Conservation (phyloP, 2,329 filamentous ascomycete genomes). For the Penicillium sumatraense region DNA sequence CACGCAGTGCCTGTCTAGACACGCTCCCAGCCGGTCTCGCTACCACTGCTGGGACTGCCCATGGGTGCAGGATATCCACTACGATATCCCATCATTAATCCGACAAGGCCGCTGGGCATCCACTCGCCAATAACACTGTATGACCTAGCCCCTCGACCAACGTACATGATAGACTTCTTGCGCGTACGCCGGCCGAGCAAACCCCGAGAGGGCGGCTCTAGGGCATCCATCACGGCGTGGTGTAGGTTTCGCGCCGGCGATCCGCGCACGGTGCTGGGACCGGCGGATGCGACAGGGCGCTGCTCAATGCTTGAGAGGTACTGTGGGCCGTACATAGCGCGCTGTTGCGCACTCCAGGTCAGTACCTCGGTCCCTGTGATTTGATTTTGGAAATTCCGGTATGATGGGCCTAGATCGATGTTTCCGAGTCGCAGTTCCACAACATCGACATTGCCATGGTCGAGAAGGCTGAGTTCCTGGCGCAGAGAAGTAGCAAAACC, state of each 20-base stretch:
- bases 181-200: slow-evolving; percentile 43
- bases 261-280: slow-evolving; percentile 56
- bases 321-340: slow-evolving; percentile 53
- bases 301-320: slow-evolving; percentile 51
- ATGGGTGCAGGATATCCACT: slow-evolving; percentile 24
- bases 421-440: slow-evolving; percentile 89
- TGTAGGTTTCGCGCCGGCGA: slow-evolving; percentile 79
- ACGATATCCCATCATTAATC: slow-evolving; percentile 88
- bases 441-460: slow-evolving; percentile 66
- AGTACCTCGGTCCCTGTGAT: slow-evolving; percentile 58
- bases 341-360: slow-evolving; percentile 62
- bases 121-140: slow-evolving; percentile 86
- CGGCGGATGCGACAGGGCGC: slow-evolving; percentile 42
- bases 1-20: too few species aligned
- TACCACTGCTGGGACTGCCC: slow-evolving; percentile 37
- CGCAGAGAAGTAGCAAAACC: slow-evolving; percentile 82
- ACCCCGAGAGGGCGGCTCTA: slow-evolving; percentile 58
- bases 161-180: slow-evolving; percentile 66
- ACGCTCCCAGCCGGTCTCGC: slow-evolving; percentile 43
- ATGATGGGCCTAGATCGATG: slow-evolving; percentile 76
- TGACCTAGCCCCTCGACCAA: slow-evolving; percentile 80
- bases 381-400: slow-evolving; percentile 48
- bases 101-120: slow-evolving; percentile 77
- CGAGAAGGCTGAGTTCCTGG: slow-evolving; percentile 75
- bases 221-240: slow-evolving; percentile 86